Conservation (phyloP, 1,139 yeast species). For the Candida smagusa region DNA sequence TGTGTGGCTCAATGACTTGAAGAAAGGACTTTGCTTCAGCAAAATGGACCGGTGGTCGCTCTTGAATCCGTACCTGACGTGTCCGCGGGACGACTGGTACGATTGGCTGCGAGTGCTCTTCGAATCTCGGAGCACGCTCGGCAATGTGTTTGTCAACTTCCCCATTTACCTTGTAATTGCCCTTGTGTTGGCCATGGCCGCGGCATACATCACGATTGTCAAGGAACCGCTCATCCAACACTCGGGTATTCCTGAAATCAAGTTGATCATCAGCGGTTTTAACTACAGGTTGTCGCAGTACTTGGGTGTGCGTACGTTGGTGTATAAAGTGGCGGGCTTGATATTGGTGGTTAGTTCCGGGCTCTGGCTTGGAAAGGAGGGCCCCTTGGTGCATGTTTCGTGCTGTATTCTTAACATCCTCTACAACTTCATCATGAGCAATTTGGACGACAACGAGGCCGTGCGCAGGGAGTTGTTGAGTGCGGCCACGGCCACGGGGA, state of each 20-base stretch:
- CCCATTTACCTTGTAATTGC: conserved; percentile 38
- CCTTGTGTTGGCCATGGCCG: conserved; percentile 21
- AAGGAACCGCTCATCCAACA: conserved; percentile 47
- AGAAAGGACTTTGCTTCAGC: conserved; percentile 44
- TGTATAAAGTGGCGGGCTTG: conserved; percentile 52
- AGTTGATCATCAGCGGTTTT: conserved; percentile 60
- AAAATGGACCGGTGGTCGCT: conserved; percentile 41
- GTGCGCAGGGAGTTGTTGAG: conserved; percentile 61
- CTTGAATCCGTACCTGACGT: conserved; percentile 43
- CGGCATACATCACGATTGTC: conserved; percentile 29
- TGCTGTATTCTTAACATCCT: conserved; percentile 52
- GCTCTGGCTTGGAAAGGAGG: conserved; percentile 88
- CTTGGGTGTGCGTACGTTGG: conserved; percentile 45
- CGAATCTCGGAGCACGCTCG: conserved; percentile 15
- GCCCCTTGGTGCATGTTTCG: conserved; percentile 87
- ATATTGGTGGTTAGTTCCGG: conserved; percentile 76
- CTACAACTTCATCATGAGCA: conserved; percentile 29
- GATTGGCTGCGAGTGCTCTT: conserved; percentile 36
- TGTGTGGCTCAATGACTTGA: conserved; percentile 62
- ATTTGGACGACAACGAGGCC: conserved; percentile 45
- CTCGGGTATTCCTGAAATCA: conserved; percentile 72
- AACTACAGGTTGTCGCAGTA: conserved; percentile 41
- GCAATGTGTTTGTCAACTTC: conserved; percentile 29
- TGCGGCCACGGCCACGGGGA: conserved; percentile 92
- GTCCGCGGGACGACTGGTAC: conserved; percentile 43